Evolutionary conservation across 371 early-diverging fungal species (phyloP).

Genomic region (Haplosporangium sp.): DNA sequence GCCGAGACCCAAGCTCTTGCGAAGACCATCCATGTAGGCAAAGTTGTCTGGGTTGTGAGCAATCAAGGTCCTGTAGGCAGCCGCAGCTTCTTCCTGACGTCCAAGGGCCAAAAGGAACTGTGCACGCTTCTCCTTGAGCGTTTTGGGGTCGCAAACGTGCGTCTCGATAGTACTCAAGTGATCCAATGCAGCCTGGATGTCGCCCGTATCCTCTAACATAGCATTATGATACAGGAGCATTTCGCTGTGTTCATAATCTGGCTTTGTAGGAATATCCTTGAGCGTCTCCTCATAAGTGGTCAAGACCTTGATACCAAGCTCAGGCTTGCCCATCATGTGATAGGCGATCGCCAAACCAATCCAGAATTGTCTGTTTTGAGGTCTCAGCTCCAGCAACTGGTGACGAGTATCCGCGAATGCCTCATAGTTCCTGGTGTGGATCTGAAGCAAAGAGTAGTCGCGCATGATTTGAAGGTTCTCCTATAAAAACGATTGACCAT

Average conservation of each 20-base stretch:
- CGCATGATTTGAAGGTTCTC: constrained; percentile 92
- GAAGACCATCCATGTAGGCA: constrained; percentile 76
- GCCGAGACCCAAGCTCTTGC: constrained; percentile 61
- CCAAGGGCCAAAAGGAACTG: constrained; percentile 72
- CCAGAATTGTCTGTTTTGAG: constrained; percentile 83
- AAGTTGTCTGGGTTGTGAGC: constrained; percentile 85
- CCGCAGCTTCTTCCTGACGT: constrained; percentile 78
- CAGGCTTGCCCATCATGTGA: constrained; percentile 82
- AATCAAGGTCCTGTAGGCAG: constrained; percentile 78
- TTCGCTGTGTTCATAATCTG: constrained; percentile 82
- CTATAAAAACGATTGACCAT: constrained; percentile 33
- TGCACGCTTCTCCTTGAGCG: constrained; percentile 82
- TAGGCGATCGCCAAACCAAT: constrained; percentile 89
- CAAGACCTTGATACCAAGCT: constrained; percentile 79
- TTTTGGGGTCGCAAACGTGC: constrained; percentile 78
- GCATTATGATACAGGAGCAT: constrained; percentile 80
- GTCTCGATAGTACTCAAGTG: constrained; percentile 77
- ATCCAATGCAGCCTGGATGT: constrained; percentile 78
- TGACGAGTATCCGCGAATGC: constrained; percentile 80
- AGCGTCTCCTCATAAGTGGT: constrained; percentile 76
- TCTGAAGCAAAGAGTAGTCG: constrained; percentile 89
- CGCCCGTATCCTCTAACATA: constrained; percentile 84
- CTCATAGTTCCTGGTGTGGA: constrained; percentile 90
- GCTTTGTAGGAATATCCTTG: constrained; percentile 65
- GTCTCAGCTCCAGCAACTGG: constrained; percentile 75